These are phyloP conservation scores for Apiotrichum akiyoshidainum DNA, from an alignment of 1,284 basidiomycete species.

Conservation along the genomic window DNA sequence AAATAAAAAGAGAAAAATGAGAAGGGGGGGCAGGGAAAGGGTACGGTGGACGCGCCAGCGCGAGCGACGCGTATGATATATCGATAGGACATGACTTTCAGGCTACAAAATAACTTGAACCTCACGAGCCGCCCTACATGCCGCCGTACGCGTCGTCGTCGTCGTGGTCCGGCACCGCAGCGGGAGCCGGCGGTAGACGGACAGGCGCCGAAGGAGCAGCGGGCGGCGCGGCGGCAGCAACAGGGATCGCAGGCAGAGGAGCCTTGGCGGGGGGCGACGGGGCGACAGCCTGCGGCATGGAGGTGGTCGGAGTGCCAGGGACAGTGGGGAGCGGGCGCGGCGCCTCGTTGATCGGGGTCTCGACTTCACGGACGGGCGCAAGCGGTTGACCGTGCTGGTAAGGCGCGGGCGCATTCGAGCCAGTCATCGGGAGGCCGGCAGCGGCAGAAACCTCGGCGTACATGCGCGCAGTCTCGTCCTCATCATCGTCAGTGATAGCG, in stretches of 20 bases:
- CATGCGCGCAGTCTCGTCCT: constrained; percentile 30
- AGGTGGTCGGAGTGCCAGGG: constrained; percentile 2
- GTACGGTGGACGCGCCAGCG: neutral
- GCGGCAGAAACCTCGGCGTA: constrained; percentile 42
- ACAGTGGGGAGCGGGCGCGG: constrained; percentile 8
- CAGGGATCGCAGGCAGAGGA: constrained; percentile 3
- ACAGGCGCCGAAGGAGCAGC: constrained; percentile 26
- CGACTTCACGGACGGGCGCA: constrained; percentile 40
- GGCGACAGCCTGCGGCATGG: neutral
- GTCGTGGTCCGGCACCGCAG: constrained; percentile 24
- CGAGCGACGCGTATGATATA: constrained; percentile 1
- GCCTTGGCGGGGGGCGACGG: constrained; percentile 10
- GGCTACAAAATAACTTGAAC: neutral
- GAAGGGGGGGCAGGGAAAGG: neutral
- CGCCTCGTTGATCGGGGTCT: constrained; percentile 25
- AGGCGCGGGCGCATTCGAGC: constrained; percentile 23
- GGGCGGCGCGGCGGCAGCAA: constrained; percentile 15
- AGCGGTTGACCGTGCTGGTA: constrained; percentile 48
- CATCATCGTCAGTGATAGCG: constrained; percentile 8
- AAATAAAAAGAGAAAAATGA: neutral
- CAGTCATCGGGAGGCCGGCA: constrained; percentile 31
- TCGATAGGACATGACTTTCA: neutral
- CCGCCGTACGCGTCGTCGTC: constrained; percentile 47
- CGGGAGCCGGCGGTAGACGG: constrained; percentile 33
- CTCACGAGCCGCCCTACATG: constrained; percentile 24